Evolutionary conservation across 2,329 filamentous ascomycete genomes (phyloP), one percentile per base, ranked within the genome.

Genomic region (Epicoccum sorghinum): DNA sequence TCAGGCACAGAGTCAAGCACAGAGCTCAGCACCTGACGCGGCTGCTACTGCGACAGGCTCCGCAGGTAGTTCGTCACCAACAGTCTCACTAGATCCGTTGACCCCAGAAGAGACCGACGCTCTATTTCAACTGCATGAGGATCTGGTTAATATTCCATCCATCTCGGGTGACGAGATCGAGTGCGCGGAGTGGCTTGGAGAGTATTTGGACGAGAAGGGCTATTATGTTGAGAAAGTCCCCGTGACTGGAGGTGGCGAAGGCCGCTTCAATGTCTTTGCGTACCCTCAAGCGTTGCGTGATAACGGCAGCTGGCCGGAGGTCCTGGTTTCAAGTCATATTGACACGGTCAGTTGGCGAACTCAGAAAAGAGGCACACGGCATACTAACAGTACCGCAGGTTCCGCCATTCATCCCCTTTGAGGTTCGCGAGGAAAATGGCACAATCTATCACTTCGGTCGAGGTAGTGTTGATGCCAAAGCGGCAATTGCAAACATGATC

Each of bases 241-340:
- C 7, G 67, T 83, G 78, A 59, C 43, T 12, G 70, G 74, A 54
- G 61, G 52, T 24, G 71, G 74, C 57, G 59, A 56, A n/a, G 57
- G 60, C 8, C 81, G 88, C 41, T 91, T 87, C 79, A 96, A 96
- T 69, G 81, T 96, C 45, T 79, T 92, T 41, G 91, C 91, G 3
- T 91, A 83, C 24, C 61, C 65, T 1, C 51, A 58, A 72, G 77
- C 2, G 66, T 74, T 47, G 63, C 72, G 13, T 75, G 59, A 67
- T 22, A 43, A 54, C 10, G 60, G 58, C 3, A 79, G 25, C 73
- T 80, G 22, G 81, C 86, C 9, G 4, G 81, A 81, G 43, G 78
- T 89, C 7, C 76, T 91, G n/a, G 74, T 92, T 4, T 87, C 86
- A 2, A 91, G 87, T 55, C 91, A 96, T 70, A 92, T 96, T 63